Evolutionary conservation across 1,284 basidiomycete genomes (phyloP).

Genomic region (Sporisorium reilianum): DNA sequence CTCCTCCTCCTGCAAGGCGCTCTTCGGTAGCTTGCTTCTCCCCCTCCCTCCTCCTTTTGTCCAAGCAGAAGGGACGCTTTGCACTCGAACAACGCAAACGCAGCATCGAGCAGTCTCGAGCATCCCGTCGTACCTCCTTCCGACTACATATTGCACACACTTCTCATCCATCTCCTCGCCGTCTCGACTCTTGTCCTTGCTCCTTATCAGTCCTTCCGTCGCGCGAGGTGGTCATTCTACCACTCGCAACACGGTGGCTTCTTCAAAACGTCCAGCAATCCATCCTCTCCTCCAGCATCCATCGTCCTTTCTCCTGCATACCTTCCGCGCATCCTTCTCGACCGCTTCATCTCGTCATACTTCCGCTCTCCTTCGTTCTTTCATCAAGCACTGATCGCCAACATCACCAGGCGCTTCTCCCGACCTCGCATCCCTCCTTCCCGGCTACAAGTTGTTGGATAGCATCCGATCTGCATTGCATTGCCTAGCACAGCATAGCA

Average conservation of each 20-base stretch:
- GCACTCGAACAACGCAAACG: neutral
- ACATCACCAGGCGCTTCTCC: neutral
- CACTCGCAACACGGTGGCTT: slow-evolving; percentile 10
- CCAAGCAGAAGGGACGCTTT: neutral
- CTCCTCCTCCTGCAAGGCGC: slow-evolving; percentile 7
- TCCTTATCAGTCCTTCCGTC: slow-evolving; percentile 6
- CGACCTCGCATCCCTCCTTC: neutral
- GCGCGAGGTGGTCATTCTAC: neutral
- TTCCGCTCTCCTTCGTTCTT: neutral
- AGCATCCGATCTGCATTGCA: slow-evolving; percentile 22
- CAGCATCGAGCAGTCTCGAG: neutral
- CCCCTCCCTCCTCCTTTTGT: neutral
- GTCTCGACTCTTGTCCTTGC: slow-evolving; percentile 2
- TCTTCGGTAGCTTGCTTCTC: neutral
- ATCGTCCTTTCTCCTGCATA: slow-evolving; percentile 12
- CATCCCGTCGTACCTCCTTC: slow-evolving; percentile 5
- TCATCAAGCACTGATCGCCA: neutral
- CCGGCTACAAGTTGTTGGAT: neutral
- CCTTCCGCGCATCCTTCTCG: neutral
- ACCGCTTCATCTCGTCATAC: slow-evolving; percentile 11
- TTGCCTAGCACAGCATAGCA: slow-evolving; percentile 18
- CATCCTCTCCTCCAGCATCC: slow-evolving; percentile 6
- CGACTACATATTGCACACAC: slow-evolving; percentile 29
- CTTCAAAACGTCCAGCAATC: neutral
- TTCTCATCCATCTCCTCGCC: neutral